Evolutionary conservation across 306 rosid species (phyloP).

Genomic region (Cicer judaicum): DNA sequence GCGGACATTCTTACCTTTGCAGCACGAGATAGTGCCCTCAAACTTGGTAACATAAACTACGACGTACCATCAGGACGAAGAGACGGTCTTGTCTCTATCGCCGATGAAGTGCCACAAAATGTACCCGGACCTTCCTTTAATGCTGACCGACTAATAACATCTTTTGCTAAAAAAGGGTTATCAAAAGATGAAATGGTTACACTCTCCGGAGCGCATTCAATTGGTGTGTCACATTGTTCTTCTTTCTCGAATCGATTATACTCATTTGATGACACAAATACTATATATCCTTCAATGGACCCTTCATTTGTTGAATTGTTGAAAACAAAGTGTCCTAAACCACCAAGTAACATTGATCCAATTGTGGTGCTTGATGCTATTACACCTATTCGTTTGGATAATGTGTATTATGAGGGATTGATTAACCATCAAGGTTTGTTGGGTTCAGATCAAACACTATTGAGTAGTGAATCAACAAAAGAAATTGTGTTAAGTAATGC

Average conservation of each 20-base stretch:
- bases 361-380: conserved; percentile 31
- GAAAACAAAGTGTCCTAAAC: conserved; percentile 36
- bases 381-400: conserved; percentile 43
- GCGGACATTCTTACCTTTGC: conserved; percentile 47
- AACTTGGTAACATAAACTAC: conserved; percentile 30
- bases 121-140: conserved; percentile 9
- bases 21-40: conserved; percentile 36
- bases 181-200: conserved; percentile 43
- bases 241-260: conserved; percentile 31
- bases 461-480: conserved; percentile 14
- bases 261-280: conserved; percentile 22
- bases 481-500: conserved; percentile 38
- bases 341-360: not conserved
- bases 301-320: conserved; percentile 29
- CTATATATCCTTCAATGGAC: conserved; percentile 39
- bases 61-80: conserved; percentile 42
- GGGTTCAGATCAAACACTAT: conserved; percentile 41
- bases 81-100: conserved; percentile 41
- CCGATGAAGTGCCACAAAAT: conserved; percentile 31
- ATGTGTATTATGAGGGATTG: conserved; percentile 33
- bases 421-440: conserved; percentile 41
- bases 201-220: conserved; percentile 42
- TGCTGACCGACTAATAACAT: not conserved
- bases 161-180: conserved; percentile 25
- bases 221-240: conserved; percentile 38